phyloP scores from a whole-genome alignment of 768 basidiomycete genomes.

The Rhodosporidiobolus odoratus region DNA sequence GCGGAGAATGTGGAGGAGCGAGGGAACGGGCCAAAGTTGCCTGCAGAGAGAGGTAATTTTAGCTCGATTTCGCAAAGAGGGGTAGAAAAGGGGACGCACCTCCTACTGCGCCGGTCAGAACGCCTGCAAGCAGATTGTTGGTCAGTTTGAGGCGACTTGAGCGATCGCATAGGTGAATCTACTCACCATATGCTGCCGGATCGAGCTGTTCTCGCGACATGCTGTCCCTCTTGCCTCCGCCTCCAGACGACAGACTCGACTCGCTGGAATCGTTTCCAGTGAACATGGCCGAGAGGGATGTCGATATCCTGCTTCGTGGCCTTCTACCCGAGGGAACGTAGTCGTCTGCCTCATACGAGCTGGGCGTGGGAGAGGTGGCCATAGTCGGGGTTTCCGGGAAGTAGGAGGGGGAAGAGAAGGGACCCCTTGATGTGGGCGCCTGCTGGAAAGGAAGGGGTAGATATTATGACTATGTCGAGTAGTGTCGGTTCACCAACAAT shows the following conservation, averaged over 20 bases:
- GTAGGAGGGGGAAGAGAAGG: too few relatives aligned
- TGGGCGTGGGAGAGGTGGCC: too few relatives aligned
- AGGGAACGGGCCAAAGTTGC: constrained; percentile 34
- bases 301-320: constrained; percentile 12
- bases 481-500: too few relatives aligned
- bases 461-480: too few relatives aligned
- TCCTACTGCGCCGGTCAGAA: constrained; percentile 31
- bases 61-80: neutral
- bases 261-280: constrained; percentile 9
- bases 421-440: too few relatives aligned
- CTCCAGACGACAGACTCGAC: constrained; percentile 2
- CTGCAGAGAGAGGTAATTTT: neutral
- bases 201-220: constrained; percentile 18
- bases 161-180: too few relatives aligned
- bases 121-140: constrained; percentile 11
- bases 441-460: too few relatives aligned
- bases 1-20: constrained; percentile 36
- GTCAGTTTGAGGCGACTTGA: neutral
- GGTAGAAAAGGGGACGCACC: neutral
- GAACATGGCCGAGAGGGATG: constrained; percentile 20
- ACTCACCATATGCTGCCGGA: constrained; percentile 23
- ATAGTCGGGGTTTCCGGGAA: too few relatives aligned
- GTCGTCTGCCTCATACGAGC: too few relatives aligned
- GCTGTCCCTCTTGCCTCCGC: constrained; percentile 9
- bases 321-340: too few relatives aligned